Conservation (phyloP, 1,284 basidiomycete genomes). For the Ceratobasidium sp. region DNA sequence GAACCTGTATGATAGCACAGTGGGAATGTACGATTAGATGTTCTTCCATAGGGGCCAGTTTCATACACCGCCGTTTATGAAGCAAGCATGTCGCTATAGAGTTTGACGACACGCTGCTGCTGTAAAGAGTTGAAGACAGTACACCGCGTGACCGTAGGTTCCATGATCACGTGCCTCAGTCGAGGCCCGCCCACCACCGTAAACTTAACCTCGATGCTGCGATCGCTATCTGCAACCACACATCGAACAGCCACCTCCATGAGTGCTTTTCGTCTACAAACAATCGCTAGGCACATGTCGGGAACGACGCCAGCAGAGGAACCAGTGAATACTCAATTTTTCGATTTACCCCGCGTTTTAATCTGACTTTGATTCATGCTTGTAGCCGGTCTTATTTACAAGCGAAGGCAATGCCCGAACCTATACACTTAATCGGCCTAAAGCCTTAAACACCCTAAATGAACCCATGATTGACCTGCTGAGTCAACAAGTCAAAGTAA, state of each 20-base stretch:
- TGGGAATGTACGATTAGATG: background rate
- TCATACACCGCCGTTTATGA: background rate
- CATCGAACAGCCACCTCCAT: conserved; percentile 24
- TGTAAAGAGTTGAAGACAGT: background rate
- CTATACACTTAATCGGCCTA: conserved; percentile 83
- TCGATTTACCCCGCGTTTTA: background rate
- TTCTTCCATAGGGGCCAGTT: background rate
- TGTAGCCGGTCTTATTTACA: conserved; percentile 71
- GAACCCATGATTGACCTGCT: conserved; percentile 83
- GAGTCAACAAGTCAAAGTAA: conserved; percentile 76
- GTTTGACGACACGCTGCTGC: background rate
- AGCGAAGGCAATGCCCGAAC: conserved; percentile 70
- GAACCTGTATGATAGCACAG: conserved; percentile 23
- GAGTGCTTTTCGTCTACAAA: conserved; percentile 33
- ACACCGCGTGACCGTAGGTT: conserved; percentile 11
- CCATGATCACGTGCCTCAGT: conserved; percentile 29
- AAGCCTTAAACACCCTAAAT: conserved; percentile 89
- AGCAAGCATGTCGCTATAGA: background rate
- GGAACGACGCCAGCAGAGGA: conserved; percentile 14
- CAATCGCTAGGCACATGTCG: conserved; percentile 27
- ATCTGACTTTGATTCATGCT: background rate
- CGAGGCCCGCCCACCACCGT: conserved; percentile 14
- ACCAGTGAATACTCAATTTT: background rate
- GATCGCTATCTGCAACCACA: conserved; percentile 4
- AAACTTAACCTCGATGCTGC: conserved; percentile 12